Conservation (phyloP, 345 rosid genomes). For the Aegle marmelos region DNA sequence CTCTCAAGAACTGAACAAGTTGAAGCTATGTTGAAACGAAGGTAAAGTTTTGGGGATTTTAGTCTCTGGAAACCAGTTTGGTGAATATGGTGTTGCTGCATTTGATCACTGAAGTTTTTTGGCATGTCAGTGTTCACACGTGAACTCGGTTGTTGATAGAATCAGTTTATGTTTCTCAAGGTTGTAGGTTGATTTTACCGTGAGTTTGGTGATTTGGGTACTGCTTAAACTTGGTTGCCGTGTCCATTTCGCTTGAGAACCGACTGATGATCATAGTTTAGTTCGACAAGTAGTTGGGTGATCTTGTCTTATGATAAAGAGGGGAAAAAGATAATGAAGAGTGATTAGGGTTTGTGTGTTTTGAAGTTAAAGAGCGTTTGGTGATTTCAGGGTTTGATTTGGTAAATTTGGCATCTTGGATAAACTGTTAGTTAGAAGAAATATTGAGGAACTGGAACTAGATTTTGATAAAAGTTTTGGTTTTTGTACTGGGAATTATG, state of each 20-base stretch:
- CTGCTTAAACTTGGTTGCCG: conserved; percentile 10
- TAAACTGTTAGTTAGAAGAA: conserved; percentile 14
- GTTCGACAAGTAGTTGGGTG: conserved; percentile 18
- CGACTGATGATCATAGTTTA: conserved; percentile 20
- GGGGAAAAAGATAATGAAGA: not conserved
- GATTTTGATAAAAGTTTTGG: conserved; percentile 10
- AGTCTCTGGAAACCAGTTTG: conserved; percentile 1
- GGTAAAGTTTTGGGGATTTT: conserved; percentile 1
- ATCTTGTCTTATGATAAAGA: conserved; percentile 16
- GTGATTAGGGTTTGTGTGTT: conserved; percentile 14
- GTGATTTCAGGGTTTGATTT: conserved; percentile 34
- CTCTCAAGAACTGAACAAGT: not conserved
- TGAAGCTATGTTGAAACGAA: not conserved
- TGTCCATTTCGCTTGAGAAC: conserved; percentile 19
- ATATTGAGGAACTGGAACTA: conserved; percentile 5
- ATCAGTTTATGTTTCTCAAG: not conserved
- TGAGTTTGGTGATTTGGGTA: conserved; percentile 9
- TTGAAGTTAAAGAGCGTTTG: conserved; percentile 35
- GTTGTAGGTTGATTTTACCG: not conserved
- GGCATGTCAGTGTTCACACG: not conserved
- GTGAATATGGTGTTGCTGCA: conserved; percentile 6
- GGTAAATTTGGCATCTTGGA: conserved; percentile 42
- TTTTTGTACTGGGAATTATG: not conserved
- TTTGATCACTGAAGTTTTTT: conserved; percentile 12
- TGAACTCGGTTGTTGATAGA: not conserved